Conservation (phyloP, 495 filamentous ascomycete genomes). For the Penicillium canariense region DNA sequence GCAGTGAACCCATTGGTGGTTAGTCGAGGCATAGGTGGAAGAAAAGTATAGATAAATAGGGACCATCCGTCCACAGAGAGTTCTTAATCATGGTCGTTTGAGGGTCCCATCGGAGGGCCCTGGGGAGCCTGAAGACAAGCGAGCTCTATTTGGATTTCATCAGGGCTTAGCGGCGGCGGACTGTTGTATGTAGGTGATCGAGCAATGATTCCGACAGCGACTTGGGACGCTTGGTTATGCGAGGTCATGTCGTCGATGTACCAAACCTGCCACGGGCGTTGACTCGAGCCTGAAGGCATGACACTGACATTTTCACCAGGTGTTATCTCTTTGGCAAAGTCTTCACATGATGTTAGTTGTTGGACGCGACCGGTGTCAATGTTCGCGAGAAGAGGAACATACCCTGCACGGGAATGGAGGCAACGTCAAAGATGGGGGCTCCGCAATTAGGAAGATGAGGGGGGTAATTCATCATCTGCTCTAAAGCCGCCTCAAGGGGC, state of each 20-base stretch:
- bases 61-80: background rate
- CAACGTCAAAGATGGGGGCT: conserved; percentile 35
- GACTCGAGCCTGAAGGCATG: conserved; percentile 29
- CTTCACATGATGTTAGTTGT: conserved; percentile 20
- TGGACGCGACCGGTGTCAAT: background rate
- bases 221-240: conserved; percentile 36
- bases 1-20: background rate
- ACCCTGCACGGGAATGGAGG: conserved; percentile 38
- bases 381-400: conserved; percentile 12
- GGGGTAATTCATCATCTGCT: conserved; percentile 26
- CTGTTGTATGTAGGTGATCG: conserved; percentile 35
- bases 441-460: conserved; percentile 31
- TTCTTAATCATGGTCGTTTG: conserved; percentile 16
- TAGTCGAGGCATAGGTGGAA: background rate
- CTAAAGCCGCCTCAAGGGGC: conserved; percentile 33
- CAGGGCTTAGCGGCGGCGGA: conserved; percentile 18
- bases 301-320: conserved; percentile 28
- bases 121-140: conserved; percentile 41
- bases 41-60: background rate
- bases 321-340: conserved; percentile 35
- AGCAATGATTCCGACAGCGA: conserved; percentile 44
- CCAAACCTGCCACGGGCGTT: conserved; percentile 41
- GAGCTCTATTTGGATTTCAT: conserved; percentile 42
- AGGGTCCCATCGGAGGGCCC: conserved; percentile 26
- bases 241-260: conserved; percentile 40